Evolutionary conservation across 768 basidiomycete genomes (phyloP).

Genomic region (Boletus sensibilis): DNA sequence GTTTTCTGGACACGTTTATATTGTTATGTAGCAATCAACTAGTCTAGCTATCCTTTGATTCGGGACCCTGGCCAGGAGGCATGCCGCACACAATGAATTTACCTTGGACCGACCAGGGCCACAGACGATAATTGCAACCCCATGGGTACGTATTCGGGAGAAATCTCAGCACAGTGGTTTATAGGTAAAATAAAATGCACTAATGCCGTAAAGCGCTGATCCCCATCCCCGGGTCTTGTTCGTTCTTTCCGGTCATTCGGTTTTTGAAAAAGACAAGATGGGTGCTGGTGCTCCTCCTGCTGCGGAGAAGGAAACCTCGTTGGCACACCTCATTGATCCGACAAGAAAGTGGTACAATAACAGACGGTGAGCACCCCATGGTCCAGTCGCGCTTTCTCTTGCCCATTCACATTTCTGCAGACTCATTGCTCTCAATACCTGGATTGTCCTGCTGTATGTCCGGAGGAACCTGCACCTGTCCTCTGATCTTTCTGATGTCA

Average conservation of each 20-base stretch:
- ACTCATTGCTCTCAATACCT: conserved; percentile 61
- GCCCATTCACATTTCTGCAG: conserved; percentile 30
- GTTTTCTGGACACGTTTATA: background rate
- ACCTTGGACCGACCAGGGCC: too few relatives aligned
- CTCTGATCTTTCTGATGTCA: background rate
- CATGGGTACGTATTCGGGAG: too few relatives aligned
- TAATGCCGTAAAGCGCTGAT: conserved; percentile 15
- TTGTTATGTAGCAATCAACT: background rate
- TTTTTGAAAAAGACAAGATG: conserved; percentile 38
- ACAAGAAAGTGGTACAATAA: conserved; percentile 76
- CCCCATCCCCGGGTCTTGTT: conserved; percentile 29
- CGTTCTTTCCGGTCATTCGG: background rate
- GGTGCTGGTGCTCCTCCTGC: conserved; percentile 46
- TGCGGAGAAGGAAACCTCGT: conserved; percentile 35
- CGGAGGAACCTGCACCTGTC: background rate
- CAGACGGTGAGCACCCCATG: conserved; percentile 48
- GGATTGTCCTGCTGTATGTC: conserved; percentile 65
- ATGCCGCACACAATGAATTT: too few relatives aligned
- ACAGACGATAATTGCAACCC: too few relatives aligned
- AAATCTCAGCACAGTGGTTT: too few relatives aligned
- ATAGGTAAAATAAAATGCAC: too few relatives aligned
- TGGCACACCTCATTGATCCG: conserved; percentile 59
- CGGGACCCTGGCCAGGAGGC: too few relatives aligned
- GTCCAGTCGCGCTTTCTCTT: background rate
- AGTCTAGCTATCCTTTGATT: too few relatives aligned